phyloP scores from a whole-genome alignment of 257 asterid species.

The Nicotiana noctiflora region DNA sequence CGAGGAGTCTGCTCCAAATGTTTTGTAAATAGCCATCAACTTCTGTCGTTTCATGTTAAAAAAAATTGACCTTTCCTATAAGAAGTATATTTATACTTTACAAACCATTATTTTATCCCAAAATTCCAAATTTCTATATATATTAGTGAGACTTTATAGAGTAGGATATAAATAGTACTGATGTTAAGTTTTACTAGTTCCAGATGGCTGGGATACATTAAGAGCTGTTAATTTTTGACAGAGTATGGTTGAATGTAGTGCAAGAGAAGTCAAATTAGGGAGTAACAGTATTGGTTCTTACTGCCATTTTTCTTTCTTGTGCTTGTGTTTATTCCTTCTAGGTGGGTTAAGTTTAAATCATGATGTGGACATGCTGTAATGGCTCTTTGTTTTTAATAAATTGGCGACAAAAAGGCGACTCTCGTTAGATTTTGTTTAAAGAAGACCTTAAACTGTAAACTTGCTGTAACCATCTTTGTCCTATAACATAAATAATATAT shows the following conservation, averaged over 20 bases:
- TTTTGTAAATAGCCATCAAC: background rate
- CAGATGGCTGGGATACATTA: too few species aligned
- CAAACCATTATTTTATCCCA: background rate
- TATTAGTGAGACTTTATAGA: too few species aligned
- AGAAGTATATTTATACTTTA: background rate
- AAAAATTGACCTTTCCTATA: background rate
- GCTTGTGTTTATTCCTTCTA: background rate
- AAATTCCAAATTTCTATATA: too few species aligned
- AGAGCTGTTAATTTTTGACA: too few species aligned
- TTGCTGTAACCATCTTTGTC: background rate
- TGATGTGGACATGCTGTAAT: background rate
- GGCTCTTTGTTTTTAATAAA: background rate
- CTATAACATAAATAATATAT: background rate
- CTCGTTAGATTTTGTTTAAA: background rate
- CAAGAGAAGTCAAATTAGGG: background rate
- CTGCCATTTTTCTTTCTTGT: background rate
- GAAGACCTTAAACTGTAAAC: background rate
- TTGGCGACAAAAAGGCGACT: background rate
- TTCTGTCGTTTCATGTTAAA: background rate
- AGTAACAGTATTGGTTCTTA: background rate
- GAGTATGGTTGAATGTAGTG: background rate
- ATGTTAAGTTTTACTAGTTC: too few species aligned
- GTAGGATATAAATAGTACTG: too few species aligned
- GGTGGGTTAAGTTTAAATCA: background rate
- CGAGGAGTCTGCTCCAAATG: background rate